A percentile compares a stretch with the other conserved stretches of the same genome.
Evolutionary conservation across 306 rosid genomes (phyloP).

Genomic region (Potentilla sterilis): DNA sequence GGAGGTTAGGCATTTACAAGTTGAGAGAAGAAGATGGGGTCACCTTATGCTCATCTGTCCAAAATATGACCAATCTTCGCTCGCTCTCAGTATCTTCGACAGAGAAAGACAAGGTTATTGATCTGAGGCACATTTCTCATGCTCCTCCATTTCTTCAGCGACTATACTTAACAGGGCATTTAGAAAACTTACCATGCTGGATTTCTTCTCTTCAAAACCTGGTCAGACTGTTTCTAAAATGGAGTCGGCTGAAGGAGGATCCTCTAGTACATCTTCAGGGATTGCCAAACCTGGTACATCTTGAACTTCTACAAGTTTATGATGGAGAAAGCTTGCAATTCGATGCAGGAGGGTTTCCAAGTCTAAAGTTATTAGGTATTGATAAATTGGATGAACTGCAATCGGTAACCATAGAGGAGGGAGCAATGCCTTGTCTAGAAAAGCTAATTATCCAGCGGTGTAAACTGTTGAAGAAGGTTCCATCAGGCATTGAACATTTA

Average conservation of each 20-base stretch:
- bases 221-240: conserved; percentile 23
- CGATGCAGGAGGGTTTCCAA: conserved; percentile 25
- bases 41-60: conserved; percentile 32
- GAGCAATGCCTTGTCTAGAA: conserved; percentile 29
- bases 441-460: conserved; percentile 27
- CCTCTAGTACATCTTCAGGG: conserved; percentile 31
- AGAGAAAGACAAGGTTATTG: conserved; percentile 22
- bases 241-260: conserved; percentile 36
- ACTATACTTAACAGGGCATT: conserved; percentile 31
- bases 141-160: conserved; percentile 34
- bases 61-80: conserved; percentile 22
- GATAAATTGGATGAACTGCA: conserved; percentile 25
- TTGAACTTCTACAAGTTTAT: conserved; percentile 29
- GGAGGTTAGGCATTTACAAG: conserved; percentile 33
- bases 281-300: conserved; percentile 32
- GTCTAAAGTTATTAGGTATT: conserved; percentile 20
- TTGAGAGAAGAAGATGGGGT: conserved; percentile 27
- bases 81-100: conserved; percentile 21
- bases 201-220: conserved; percentile 29
- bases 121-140: conserved; percentile 24
- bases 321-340: conserved; percentile 27
- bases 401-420: conserved; percentile 12
- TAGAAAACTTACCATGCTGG: conserved; percentile 37
- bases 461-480: conserved; percentile 11
- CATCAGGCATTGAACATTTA: conserved; percentile 21